Evolutionary conservation across 2,329 filamentous ascomycete genomes (phyloP).

Genomic region (Calonectria ilicicola): DNA sequence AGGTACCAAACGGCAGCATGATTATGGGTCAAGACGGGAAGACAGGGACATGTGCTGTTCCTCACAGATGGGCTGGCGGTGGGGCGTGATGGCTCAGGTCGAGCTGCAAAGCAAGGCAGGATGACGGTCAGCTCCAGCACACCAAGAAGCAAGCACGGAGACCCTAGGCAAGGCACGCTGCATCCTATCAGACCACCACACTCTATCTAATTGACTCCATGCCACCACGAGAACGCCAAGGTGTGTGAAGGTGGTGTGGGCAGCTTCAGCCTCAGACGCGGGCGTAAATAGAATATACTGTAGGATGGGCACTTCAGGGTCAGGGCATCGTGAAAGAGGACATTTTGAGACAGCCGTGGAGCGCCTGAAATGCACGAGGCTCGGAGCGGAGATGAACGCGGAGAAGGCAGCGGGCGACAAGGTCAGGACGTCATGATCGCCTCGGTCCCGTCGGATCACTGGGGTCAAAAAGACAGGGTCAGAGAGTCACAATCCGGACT

Average conservation of each 20-base stretch:
- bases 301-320: constrained; percentile 4
- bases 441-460: constrained; percentile 10
- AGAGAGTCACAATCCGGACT: background rate
- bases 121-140: constrained; percentile 19
- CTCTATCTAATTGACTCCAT: constrained; percentile 20
- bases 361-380: background rate
- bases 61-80: constrained; percentile 3
- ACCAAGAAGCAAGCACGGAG: background rate
- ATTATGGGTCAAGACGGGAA: background rate
- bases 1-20: background rate
- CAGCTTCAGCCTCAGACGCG: constrained; percentile 17
- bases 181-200: constrained; percentile 14
- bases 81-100: constrained; percentile 21
- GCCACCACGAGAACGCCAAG: background rate
- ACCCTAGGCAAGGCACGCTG: constrained; percentile 3
- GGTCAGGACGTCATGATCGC: background rate
- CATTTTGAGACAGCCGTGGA: background rate
- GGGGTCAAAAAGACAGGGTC: background rate
- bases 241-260: constrained; percentile 7
- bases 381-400: background rate
- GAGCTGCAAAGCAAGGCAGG: constrained; percentile 21
- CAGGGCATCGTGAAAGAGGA: constrained; percentile 5
- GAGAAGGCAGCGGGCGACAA: background rate
- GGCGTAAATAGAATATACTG: constrained; percentile 17
- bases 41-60: background rate